Evolutionary conservation across 1,284 basidiomycete species (phyloP), one percentile per base, ranked within the genome.

Genomic region (Puccinia coronata): DNA sequence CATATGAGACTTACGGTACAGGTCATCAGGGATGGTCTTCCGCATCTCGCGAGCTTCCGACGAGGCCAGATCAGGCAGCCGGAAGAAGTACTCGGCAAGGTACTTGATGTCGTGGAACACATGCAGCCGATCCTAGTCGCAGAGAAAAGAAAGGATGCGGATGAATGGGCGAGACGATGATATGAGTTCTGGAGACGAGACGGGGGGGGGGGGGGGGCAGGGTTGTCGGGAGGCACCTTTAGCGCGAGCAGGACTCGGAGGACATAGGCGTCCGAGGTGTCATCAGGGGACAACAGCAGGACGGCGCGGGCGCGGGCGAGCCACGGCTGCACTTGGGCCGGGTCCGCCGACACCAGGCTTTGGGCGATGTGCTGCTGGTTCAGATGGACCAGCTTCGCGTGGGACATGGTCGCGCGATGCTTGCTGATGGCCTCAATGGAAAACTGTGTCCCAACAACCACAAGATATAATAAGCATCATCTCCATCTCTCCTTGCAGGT

Each of bases 331-430:
- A 83, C 82, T 18, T 84, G 36, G 16, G 83, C 71, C 5, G 28
- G n/a, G 12, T 82, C 49, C 2, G 75, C 76, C 1, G 82, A 41
- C 65, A 49, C 12, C 31, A 85, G 61, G 76, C 85, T 84, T n/a
- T 86, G 87, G 86, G 89, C 88, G 16, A 95, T 86, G 85, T 94
- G 92, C 41, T 91, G 90, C 83, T 92, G 92, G 86, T 94, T 95
- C 76, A 95, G 87, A 84, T 91, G 92, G 82, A 90, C 90, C 12
- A 95, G 88, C 84, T 94, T 94, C 28, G 87, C 85, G 0, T 89
- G 89, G 82, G 93, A 92, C 34, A 95, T 88, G 41, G 91, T 89
- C 34, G 91, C 90, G 81, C 92, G 91, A 51, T 92, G 90, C 74
- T 92, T 92, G 0, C 93, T 94, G 41, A 94, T 84, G 0, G 88